Evolutionary conservation across 352 stramenopile genomes (phyloP).

Genomic region (Globisporangium barbulae): DNA sequence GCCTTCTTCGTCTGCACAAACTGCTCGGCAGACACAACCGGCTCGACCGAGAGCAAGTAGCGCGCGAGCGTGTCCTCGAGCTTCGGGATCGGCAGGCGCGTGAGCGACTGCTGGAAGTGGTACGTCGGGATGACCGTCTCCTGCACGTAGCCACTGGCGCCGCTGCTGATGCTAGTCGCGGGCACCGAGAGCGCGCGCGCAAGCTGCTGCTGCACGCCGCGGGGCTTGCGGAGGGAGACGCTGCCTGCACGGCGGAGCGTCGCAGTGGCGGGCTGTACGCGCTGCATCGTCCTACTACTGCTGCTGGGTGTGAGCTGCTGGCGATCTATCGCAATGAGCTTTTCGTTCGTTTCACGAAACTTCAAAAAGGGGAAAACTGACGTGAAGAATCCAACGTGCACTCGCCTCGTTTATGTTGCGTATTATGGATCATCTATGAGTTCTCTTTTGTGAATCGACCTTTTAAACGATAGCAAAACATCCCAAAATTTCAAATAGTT

Average conservation of each 20-base stretch:
- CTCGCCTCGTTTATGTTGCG: too few relatives aligned
- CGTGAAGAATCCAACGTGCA: conserved; percentile 7
- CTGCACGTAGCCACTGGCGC: conserved; percentile 59
- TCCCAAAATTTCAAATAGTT: too few relatives aligned
- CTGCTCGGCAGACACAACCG: conserved; percentile 55
- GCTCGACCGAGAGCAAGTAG: conserved; percentile 76
- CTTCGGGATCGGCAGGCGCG: conserved; percentile 83
- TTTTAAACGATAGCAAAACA: too few relatives aligned
- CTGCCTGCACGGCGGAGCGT: background rate
- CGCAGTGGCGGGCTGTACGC: conserved; percentile 13
- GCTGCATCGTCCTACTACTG: conserved; percentile 22
- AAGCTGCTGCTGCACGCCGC: conserved; percentile 3
- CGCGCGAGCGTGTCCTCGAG: conserved; percentile 80
- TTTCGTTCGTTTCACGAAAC: background rate
- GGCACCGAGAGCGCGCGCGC: conserved; percentile 16
- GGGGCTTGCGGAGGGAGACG: background rate
- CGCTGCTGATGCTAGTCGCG: background rate
- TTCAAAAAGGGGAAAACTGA: conserved; percentile 8
- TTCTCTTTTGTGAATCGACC: too few relatives aligned
- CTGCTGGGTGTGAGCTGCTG: background rate
- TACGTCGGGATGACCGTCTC: conserved; percentile 86
- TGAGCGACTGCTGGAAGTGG: conserved; percentile 86
- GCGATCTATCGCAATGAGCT: conserved; percentile 14
- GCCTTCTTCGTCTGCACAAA: conserved; percentile 53
- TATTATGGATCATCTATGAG: too few relatives aligned